Conservation (phyloP, 768 basidiomycete genomes). For the Russula earlei region DNA sequence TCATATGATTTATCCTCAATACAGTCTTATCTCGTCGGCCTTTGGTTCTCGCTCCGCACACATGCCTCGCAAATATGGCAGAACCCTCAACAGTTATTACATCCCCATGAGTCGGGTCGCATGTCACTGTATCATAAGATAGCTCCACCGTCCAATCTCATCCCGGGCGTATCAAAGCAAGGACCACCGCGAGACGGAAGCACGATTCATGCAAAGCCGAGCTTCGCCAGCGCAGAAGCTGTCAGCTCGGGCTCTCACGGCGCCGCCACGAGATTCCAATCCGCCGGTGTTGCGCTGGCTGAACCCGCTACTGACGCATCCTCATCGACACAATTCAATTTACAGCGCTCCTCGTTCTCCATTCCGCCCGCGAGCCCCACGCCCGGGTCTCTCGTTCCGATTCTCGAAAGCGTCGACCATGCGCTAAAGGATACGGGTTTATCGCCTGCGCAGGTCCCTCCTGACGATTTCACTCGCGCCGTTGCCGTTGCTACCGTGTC, state of each 20-base stretch:
- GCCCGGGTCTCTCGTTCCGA: constrained; percentile 43
- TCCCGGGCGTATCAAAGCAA: constrained; percentile 22
- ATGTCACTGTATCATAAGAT: constrained; percentile 58
- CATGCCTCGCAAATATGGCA: constrained; percentile 99
- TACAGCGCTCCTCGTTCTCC: constrained; percentile 49
- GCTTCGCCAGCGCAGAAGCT: constrained; percentile 28
- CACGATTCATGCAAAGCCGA: constrained; percentile 37
- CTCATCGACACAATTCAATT: neutral
- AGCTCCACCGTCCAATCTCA: constrained; percentile 29
- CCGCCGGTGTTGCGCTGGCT: neutral
- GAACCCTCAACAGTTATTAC: constrained; percentile 80
- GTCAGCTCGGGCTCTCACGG: neutral
- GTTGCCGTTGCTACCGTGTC: constrained; percentile 92
- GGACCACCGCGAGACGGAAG: constrained; percentile 4
- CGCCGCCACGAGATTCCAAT: neutral
- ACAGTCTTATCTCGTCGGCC: constrained; percentile 91
- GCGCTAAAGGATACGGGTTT: constrained; percentile 56
- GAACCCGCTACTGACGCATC: neutral
- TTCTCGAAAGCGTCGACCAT: constrained; percentile 70
- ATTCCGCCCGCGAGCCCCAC: constrained; percentile 24
- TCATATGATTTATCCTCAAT: constrained; percentile 4
- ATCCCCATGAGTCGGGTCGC: constrained; percentile 39
- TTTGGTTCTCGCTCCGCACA: constrained; percentile 98
- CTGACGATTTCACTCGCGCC: constrained; percentile 87
- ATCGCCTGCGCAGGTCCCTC: constrained; percentile 46